These are phyloP conservation scores for Phlegmacium glaucopus DNA, from an alignment of 768 basidiomycete species.

Conservation along the genomic window DNA sequence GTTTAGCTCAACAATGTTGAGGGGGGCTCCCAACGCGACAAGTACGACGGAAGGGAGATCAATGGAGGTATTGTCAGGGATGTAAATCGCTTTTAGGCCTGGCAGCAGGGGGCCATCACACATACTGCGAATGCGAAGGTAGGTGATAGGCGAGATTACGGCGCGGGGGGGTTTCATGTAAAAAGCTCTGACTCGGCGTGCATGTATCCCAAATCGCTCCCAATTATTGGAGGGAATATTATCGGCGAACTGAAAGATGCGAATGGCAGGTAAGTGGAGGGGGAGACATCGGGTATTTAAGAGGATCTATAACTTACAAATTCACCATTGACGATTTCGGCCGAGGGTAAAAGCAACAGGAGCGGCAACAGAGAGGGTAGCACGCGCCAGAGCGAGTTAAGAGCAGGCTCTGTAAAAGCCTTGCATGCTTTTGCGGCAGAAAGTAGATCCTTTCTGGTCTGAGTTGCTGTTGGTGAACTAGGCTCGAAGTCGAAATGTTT, in stretches of 20 bases:
- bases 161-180: not conserved
- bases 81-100: not conserved
- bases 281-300: too few species aligned
- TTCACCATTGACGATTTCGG: not conserved
- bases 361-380: slow-evolving; percentile 10
- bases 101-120: not conserved
- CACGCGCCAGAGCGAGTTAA: slow-evolving; percentile 9
- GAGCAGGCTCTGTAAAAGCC: slow-evolving; percentile 8
- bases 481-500: too few species aligned
- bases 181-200: not conserved
- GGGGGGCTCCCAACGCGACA: not conserved
- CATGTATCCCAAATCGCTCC: slow-evolving; percentile 1
- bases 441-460: slow-evolving; percentile 9
- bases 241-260: not conserved
- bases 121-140: not conserved
- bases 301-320: not conserved
- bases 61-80: not conserved
- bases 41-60: not conserved
- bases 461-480: not conserved
- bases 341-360: slow-evolving; percentile 8
- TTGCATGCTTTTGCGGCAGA: slow-evolving; percentile 3
- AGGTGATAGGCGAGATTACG: not conserved
- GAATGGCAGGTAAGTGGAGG: not conserved
- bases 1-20: not conserved
- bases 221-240: not conserved